Evolutionary conservation across 306 rosid species (phyloP).

Genomic region (Lablab purpureus): DNA sequence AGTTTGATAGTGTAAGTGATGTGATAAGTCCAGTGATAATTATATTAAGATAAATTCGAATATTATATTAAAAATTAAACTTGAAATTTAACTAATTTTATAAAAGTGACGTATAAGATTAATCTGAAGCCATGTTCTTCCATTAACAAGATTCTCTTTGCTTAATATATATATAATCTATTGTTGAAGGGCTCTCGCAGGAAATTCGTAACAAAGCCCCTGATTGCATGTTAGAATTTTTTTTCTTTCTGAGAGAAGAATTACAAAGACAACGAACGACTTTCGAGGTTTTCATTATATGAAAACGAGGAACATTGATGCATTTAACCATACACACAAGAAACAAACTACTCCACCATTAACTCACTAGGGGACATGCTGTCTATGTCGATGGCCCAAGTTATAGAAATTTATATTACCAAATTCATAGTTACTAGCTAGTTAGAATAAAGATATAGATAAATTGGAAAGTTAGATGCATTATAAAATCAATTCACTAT

Average conservation of each 20-base stretch:
- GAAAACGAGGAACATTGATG: background rate
- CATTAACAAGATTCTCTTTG: no score
- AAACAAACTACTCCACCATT: slow-evolving; percentile 21
- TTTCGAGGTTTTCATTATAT: background rate
- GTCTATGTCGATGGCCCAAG: slow-evolving; percentile 1
- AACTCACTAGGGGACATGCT: background rate
- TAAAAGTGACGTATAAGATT: no score
- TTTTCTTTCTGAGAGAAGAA: no score
- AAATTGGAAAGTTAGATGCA: background rate
- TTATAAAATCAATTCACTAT: background rate
- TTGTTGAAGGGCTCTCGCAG: no score
- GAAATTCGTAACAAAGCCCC: no score
- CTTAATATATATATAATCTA: no score
- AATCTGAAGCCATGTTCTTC: no score
- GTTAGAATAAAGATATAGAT: background rate
- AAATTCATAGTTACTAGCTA: background rate
- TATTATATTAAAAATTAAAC: no score
- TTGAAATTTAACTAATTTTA: no score
- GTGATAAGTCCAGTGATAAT: no score
- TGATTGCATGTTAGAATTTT: background rate
- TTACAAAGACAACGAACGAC: background rate
- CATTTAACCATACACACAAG: slow-evolving; percentile 16
- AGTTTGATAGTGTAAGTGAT: no score
- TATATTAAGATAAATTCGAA: no score
- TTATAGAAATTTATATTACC: background rate